Evolutionary conservation across 148 eudicot genomes (phyloP).

Genomic region (Silene uniflora): DNA sequence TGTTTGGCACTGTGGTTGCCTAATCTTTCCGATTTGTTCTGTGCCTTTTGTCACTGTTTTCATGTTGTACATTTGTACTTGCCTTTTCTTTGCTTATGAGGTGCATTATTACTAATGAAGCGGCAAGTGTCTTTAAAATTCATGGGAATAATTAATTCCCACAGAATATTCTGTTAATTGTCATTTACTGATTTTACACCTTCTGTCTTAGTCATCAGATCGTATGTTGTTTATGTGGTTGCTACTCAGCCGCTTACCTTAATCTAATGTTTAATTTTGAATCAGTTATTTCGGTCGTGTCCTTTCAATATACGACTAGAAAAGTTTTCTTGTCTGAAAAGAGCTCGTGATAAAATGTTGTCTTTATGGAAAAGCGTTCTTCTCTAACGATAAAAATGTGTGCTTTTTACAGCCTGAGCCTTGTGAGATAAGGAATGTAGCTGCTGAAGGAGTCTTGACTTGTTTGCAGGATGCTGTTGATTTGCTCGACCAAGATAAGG

Average conservation of each 20-base stretch:
- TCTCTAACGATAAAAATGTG: neutral
- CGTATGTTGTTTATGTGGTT: neutral
- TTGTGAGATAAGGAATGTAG: slow-evolving; percentile 65
- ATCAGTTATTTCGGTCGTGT: neutral
- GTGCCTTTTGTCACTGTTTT: neutral
- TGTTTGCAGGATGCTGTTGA: slow-evolving; percentile 86
- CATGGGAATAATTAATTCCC: too few species aligned
- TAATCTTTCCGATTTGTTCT: neutral
- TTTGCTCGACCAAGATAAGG: slow-evolving; percentile 65
- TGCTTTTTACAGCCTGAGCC: slow-evolving; percentile 59
- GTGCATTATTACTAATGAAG: too few species aligned
- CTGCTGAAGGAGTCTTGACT: slow-evolving; percentile 83
- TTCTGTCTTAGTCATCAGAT: neutral
- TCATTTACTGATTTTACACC: neutral
- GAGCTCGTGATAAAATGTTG: neutral
- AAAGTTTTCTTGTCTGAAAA: too few species aligned
- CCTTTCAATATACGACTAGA: neutral
- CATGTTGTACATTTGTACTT: neutral
- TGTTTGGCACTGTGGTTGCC: neutral
- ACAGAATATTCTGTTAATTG: neutral
- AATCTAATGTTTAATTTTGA: neutral
- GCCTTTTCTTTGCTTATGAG: too few species aligned
- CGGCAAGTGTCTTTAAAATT: too few species aligned
- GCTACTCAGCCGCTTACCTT: neutral
- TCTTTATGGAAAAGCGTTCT: neutral